A percentile compares a stretch with the other conserved stretches of the same genome.
phyloP scores from a whole-genome alignment of 2,329 filamentous ascomycete species.

The Biscogniauxia marginata region DNA sequence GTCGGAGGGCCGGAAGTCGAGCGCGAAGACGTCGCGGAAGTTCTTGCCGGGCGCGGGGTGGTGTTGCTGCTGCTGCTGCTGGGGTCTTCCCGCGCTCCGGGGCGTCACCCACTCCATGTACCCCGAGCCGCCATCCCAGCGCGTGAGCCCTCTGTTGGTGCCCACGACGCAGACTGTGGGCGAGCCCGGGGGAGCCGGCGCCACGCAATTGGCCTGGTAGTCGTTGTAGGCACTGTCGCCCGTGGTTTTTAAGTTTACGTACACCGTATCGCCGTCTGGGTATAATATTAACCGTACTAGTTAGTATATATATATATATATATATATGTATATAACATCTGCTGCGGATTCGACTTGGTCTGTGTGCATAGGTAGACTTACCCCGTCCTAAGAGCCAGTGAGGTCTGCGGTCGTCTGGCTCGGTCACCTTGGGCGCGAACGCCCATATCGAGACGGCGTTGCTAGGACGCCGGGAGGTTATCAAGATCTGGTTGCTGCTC shows the following conservation, averaged over 20 bases:
- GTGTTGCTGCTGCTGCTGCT: conserved; percentile 8
- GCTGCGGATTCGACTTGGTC: no score
- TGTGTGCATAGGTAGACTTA: no score
- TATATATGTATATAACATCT: no score
- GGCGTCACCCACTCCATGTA: conserved; percentile 36
- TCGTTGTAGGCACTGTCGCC: conserved; percentile 27
- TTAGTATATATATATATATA: background rate
- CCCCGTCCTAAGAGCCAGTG: conserved; percentile 36
- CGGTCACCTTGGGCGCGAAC: conserved; percentile 37
- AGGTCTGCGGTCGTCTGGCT: conserved; percentile 29
- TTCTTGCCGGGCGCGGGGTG: conserved; percentile 12
- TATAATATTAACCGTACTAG: background rate
- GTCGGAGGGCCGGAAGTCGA: conserved; percentile 46
- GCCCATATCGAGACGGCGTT: conserved; percentile 35
- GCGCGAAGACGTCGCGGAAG: conserved; percentile 44
- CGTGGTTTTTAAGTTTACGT: conserved; percentile 8
- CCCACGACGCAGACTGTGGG: conserved; percentile 46
- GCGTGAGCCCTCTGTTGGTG: conserved; percentile 46
- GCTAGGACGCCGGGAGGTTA: conserved; percentile 40
- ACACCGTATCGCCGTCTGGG: conserved; percentile 2
- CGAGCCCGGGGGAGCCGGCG: conserved; percentile 41
- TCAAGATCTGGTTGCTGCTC: conserved; percentile 40
- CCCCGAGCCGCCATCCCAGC: conserved; percentile 31
- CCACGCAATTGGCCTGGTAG: conserved; percentile 36
- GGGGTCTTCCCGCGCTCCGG: no score